Percentiles rank a stretch among this genome's conserved stretches.
These are phyloP conservation scores for Aurantiochytrium sp. DNA, from an alignment of 108 stramenopile genomes.

Conservation along the genomic window DNA sequence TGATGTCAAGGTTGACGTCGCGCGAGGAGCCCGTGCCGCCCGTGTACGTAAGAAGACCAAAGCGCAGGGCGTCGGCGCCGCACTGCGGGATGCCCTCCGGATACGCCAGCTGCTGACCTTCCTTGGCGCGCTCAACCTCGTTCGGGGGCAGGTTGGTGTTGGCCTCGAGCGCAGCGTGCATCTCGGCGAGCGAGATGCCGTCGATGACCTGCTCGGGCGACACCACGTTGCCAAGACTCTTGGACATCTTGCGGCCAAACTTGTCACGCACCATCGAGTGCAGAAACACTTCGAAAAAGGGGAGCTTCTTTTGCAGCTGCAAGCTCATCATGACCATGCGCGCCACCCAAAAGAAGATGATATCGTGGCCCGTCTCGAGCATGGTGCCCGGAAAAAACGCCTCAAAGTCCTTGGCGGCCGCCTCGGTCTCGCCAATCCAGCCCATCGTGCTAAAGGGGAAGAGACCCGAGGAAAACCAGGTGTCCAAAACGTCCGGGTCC, in stretches of 20 bases:
- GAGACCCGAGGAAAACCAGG: conserved; percentile 96
- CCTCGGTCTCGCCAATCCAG: conserved; percentile 69
- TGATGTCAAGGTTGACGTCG: conserved; percentile 97
- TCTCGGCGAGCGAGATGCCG: conserved; percentile 75
- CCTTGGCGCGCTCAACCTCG: conserved; percentile 87
- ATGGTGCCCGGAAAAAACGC: conserved; percentile 98
- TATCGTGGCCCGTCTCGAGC: conserved; percentile 96
- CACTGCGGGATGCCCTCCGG: conserved; percentile 97
- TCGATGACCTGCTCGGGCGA: conserved; percentile 94
- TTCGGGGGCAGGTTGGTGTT: conserved; percentile 83
- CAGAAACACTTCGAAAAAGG: conserved; percentile 92
- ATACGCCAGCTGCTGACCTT: conserved; percentile 81
- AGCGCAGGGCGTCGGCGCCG: conserved; percentile 94
- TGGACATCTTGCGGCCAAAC: conserved; percentile 97
- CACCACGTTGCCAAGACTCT: conserved; percentile 95
- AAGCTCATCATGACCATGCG: conserved; percentile 99
- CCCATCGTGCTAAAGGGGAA: conserved; percentile 99
- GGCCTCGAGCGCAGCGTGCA: conserved; percentile 72
- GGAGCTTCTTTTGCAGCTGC: conserved; percentile 85
- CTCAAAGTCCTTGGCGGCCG: conserved; percentile 76
- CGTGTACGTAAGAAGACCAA: conserved; percentile 94
- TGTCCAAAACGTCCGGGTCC: conserved; percentile 97
- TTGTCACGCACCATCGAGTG: conserved; percentile 99
- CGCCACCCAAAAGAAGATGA: conserved; percentile 99
- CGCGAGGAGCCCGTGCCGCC: conserved; percentile 68